Base-by-base conservation (phyloP, 129 eudicot species). In the Kitagawia praeruptora region DNA sequence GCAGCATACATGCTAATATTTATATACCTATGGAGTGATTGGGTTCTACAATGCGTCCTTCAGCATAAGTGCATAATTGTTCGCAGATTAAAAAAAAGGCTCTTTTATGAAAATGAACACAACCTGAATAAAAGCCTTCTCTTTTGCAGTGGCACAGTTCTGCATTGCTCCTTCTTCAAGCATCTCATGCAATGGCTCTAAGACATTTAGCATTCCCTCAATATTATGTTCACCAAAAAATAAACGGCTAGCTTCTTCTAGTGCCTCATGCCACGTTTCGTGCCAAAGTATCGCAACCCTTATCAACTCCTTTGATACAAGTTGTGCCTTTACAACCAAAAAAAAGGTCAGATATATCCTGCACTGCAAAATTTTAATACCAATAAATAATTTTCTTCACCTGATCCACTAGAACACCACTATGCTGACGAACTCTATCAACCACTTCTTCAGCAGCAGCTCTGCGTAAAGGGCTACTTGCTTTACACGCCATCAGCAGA, bases 241-340 rank as follows among this genome's bases (percentile, higher is more conserved):
- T 80, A 92, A 85, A 72, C 98, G 99, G 75, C 99, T 96, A 14
- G 99, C 97, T 87, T 96, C 97, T 90, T 96, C 99, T 79, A 96
- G 77, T 70, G 92, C 99, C 78, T 96, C 99, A 79, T 96, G 99
- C 99, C 99, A 96, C 89, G 83, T 84, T 86, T 96, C 99, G 84
- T 90, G 99, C 99, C 97, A 96, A 53, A 96, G 93, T 82, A 96
- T 96, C 28, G 99, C 97, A 75, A 96, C 98, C 84, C 99, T 89
- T 42, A 96, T 90, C 86, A 96, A 85, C 89, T 96, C 99, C 89
- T 91, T 94, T 1, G 99, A 96, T 25, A 96, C 99, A 79, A 96
- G 97, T 88, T 96, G 98, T 78, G 99, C 99, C 99, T 96, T 86
- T 72, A 77, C 77, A 81, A 81, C 25, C 54, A 69, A 75, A 84